A percentile compares a stretch with the other conserved stretches of the same genome.
phyloP scores from a whole-genome alignment of 805 yeast genomes.

The Ogataea pini region DNA sequence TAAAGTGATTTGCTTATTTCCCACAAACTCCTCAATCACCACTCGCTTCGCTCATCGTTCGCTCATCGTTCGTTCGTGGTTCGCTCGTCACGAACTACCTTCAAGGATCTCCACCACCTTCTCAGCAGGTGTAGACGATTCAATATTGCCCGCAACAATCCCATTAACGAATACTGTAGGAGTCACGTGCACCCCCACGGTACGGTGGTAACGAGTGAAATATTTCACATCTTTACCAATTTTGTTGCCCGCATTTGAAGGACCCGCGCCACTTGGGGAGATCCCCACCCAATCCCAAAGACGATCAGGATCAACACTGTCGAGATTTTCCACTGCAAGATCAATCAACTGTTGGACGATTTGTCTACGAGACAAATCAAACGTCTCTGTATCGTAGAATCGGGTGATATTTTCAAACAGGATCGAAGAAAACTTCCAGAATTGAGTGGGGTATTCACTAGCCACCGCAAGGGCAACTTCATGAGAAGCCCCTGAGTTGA shows the following conservation, averaged over 20 bases:
- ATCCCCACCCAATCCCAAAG: conserved; percentile 38
- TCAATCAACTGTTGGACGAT: conserved; percentile 54
- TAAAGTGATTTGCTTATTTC: too few relatives aligned
- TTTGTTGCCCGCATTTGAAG: conserved; percentile 57
- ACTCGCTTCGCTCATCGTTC: too few relatives aligned
- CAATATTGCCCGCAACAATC: conserved; percentile 54
- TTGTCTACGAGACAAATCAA: conserved; percentile 53
- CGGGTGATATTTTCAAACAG: conserved; percentile 55
- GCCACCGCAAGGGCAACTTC: conserved; percentile 75
- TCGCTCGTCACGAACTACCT: conserved; percentile 20
- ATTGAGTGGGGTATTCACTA: conserved; percentile 49
- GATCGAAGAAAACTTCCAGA: conserved; percentile 57
- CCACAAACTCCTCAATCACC: too few relatives aligned
- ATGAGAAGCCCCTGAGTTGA: conserved; percentile 59
- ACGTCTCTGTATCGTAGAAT: conserved; percentile 64
- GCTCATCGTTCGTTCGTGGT: too few relatives aligned
- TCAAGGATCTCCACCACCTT: conserved; percentile 44
- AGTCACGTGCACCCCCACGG: conserved; percentile 80
- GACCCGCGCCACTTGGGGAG: conserved; percentile 32
- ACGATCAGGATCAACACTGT: conserved; percentile 36
- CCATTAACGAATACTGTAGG: conserved; percentile 80
- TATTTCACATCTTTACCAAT: conserved; percentile 67
- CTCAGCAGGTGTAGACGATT: conserved; percentile 58
- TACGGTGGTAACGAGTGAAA: conserved; percentile 71
- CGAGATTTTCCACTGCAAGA: conserved; percentile 40